Conservation (phyloP, 2,329 filamentous ascomycete species). For the Colletotrichum scovillei region DNA sequence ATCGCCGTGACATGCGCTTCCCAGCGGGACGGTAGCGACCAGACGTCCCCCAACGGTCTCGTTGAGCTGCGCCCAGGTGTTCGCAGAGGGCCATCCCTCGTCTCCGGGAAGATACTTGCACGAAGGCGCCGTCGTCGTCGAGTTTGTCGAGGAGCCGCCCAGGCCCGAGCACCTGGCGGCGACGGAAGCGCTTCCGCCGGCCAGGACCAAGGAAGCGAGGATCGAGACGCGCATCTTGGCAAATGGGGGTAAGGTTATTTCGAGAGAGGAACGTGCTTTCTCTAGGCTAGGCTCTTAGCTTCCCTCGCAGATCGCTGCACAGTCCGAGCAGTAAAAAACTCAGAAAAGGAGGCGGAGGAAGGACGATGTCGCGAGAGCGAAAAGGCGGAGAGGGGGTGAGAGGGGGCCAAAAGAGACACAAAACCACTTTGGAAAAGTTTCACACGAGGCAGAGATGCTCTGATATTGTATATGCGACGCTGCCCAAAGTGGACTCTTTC, state of each 20-base stretch:
- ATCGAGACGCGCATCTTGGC: conserved; percentile 27
- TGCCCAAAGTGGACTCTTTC: conserved; percentile 7
- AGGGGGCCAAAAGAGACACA: background rate
- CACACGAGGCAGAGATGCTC: conserved; percentile 1
- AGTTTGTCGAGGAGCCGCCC: background rate
- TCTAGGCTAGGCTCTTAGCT: too few relatives aligned
- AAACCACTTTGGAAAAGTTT: background rate
- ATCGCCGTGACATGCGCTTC: conserved; percentile 24
- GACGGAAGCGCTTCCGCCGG: background rate
- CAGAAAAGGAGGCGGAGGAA: background rate
- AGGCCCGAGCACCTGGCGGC: background rate
- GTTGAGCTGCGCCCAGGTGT: conserved; percentile 29
- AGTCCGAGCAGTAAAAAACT: background rate
- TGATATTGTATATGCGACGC: conserved; percentile 18
- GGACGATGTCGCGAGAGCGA: background rate
- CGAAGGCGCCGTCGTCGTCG: background rate
- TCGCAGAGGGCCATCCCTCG: conserved; percentile 21
- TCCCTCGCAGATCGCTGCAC: background rate
- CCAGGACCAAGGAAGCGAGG: conserved; percentile 19
- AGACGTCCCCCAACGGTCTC: conserved; percentile 28
- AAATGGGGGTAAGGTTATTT: background rate
- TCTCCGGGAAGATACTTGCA: conserved; percentile 34
- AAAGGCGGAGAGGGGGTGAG: background rate
- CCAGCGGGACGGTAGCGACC: conserved; percentile 26
- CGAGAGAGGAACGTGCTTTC: conserved; percentile 5